Evolutionary conservation across 108 stramenopile species (phyloP).

Genomic region (Aurantiochytrium sp.): DNA sequence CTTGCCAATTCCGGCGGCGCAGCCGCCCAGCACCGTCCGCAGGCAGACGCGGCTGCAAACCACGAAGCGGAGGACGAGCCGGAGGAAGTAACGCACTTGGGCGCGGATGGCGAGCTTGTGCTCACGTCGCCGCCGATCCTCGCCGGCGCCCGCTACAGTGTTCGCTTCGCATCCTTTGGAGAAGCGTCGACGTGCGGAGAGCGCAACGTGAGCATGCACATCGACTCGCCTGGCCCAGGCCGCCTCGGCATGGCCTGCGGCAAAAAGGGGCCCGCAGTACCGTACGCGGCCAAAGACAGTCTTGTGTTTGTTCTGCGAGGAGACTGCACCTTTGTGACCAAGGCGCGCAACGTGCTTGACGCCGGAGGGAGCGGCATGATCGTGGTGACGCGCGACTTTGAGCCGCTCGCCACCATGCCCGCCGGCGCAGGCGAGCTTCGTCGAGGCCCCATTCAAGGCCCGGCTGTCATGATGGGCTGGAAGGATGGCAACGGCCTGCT

Average conservation of each 20-base stretch:
- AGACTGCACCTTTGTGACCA: constrained; percentile 19
- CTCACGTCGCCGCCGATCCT: not conserved
- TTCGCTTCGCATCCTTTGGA: not conserved
- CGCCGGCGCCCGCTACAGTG: not conserved
- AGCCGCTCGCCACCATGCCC: not conserved
- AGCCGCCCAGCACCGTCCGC: too few species aligned
- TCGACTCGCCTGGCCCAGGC: not conserved
- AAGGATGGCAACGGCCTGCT: not conserved
- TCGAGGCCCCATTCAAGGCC: not conserved
- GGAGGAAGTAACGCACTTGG: not conserved
- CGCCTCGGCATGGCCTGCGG: not conserved
- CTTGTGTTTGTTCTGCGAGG: constrained; percentile 24
- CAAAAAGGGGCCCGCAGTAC: not conserved
- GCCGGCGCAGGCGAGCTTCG: constrained; percentile 21
- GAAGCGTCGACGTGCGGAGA: not conserved
- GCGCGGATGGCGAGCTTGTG: constrained; percentile 1
- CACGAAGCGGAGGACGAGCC: not conserved
- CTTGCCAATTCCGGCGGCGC: too few species aligned
- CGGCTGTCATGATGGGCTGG: not conserved
- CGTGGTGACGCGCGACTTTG: constrained; percentile 9
- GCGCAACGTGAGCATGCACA: not conserved
- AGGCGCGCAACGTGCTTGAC: not conserved
- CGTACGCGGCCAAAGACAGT: not conserved
- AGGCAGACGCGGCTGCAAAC: not conserved
- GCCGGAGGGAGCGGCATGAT: not conserved